Evolutionary conservation across 306 rosid genomes (phyloP).

Genomic region (Acacia melanoxylon): DNA sequence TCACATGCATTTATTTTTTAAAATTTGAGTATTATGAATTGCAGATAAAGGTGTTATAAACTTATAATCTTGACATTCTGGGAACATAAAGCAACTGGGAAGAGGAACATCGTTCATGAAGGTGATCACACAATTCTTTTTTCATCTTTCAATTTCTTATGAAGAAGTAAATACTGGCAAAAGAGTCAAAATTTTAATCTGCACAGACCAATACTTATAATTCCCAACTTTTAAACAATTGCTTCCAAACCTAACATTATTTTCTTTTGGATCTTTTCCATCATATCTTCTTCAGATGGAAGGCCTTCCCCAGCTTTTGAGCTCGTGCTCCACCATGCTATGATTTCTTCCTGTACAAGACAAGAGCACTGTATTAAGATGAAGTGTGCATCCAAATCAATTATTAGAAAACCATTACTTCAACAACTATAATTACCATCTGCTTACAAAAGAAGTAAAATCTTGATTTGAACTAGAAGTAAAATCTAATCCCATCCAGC

Average conservation of each 20-base stretch:
- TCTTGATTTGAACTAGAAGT: not conserved
- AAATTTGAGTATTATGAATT: too few relatives aligned
- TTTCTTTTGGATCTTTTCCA: conserved; percentile 52
- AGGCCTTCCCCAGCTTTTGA: conserved; percentile 44
- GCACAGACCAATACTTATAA: not conserved
- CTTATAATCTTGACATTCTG: not conserved
- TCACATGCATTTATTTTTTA: too few relatives aligned
- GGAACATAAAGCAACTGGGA: not conserved
- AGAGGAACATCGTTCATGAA: not conserved
- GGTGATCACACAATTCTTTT: not conserved
- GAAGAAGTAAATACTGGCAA: conserved; percentile 17
- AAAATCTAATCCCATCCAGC: not conserved
- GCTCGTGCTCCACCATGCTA: conserved; percentile 78
- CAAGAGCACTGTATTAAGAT: conserved; percentile 19
- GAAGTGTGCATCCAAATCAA: not conserved
- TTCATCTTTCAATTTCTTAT: conserved; percentile 11
- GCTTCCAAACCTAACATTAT: conserved; percentile 57
- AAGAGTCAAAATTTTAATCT: not conserved
- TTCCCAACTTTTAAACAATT: not conserved
- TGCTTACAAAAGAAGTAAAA: not conserved
- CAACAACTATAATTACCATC: not conserved
- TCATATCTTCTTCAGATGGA: conserved; percentile 63
- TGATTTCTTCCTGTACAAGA: conserved; percentile 79
- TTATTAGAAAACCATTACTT: not conserved
- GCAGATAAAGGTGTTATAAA: too few relatives aligned